Evolutionary conservation across 2,329 filamentous ascomycete species (phyloP), one percentile per base, ranked within the genome.

Genomic region (Bipolaris zeicola): DNA sequence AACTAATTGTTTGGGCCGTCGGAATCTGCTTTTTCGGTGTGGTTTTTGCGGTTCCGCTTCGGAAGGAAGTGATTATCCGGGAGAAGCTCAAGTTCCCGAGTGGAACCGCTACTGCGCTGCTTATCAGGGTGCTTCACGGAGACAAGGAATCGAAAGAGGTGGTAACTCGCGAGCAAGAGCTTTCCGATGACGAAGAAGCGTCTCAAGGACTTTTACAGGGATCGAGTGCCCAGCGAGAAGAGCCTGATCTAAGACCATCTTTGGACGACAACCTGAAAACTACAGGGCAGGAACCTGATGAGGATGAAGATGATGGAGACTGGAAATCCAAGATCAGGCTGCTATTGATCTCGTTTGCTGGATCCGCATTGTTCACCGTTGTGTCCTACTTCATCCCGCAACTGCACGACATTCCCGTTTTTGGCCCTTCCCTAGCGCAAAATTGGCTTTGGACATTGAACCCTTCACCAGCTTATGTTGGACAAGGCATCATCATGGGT

Each of bases 401-500:
- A 47, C 78, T 98, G 18, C 89, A 92, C 52, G 89, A 91, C 63
- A 80, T 99, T n/a, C 95, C 95, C 0, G 81, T 99, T 24, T 91
- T 98, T 64, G 95, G 95, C 0, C 78, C 83, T 0, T 77, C 84
- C 1, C 84, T 96, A 6, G 92, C 92, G 0, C 78, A 85, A 1
- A 86, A 86, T 1, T 99, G 94, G 94, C 84, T 97, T 1, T 99
- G 95, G 95, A 95, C 91, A 0, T 80, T 99, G 6, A 99, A 99
- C 65, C 95, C 95, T 0, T 97, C 92, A 43, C 89, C 96, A n/a
- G 95, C 95, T 2, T 99, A 99, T 73, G 87, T 98, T 24, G 95
- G 95, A 0, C 95, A 99, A 77, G 95, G 95, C 10, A 96, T 99
- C 60, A 98, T 99, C 70, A 99, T 99, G 95, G 95, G 95, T 0